These are phyloP conservation scores for Alternaria sp. DNA, from an alignment of 2,329 filamentous ascomycete species.

Conservation along the genomic window DNA sequence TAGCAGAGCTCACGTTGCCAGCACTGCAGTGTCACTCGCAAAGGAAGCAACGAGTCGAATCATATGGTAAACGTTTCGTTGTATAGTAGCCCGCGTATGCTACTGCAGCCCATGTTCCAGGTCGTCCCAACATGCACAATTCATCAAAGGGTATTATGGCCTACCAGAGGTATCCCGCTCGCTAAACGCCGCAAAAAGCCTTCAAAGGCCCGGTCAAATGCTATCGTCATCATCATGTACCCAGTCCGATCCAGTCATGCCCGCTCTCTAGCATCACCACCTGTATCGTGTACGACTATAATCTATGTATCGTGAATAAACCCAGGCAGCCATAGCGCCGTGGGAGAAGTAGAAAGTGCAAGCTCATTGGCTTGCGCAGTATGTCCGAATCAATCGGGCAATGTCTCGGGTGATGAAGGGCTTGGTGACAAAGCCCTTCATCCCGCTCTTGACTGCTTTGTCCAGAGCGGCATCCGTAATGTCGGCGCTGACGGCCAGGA, in stretches of 20 bases:
- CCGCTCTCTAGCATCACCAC: neutral
- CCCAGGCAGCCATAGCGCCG: slow-evolving; percentile 6
- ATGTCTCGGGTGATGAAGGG: slow-evolving; percentile 69
- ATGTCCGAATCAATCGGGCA: slow-evolving; percentile 63
- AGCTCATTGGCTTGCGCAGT: slow-evolving; percentile 41
- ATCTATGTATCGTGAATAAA: slow-evolving; percentile 17
- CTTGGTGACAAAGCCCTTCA: slow-evolving; percentile 73
- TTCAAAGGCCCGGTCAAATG: slow-evolving; percentile 10
- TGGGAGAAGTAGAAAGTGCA: neutral
- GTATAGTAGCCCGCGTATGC: slow-evolving; percentile 1
- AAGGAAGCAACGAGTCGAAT: neutral
- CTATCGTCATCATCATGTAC: slow-evolving; percentile 27
- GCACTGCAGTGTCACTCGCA: neutral
- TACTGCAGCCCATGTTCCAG: neutral
- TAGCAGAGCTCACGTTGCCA: neutral
- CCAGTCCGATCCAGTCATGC: slow-evolving; percentile 10
- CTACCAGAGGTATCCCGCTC: slow-evolving; percentile 7
- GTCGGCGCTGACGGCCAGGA: slow-evolving; percentile 71
- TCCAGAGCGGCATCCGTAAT: slow-evolving; percentile 68
- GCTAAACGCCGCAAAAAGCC: slow-evolving; percentile 14
- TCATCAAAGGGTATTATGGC: slow-evolving; percentile 19
- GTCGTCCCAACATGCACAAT: slow-evolving; percentile 9
- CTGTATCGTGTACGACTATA: slow-evolving; percentile 13
- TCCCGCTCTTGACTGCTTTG: slow-evolving; percentile 66
- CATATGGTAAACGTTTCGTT: neutral